Percentiles rank a stretch among this genome's conserved stretches.
Conservation (phyloP, 805 yeast genomes). For the Saturnispora dispora region DNA sequence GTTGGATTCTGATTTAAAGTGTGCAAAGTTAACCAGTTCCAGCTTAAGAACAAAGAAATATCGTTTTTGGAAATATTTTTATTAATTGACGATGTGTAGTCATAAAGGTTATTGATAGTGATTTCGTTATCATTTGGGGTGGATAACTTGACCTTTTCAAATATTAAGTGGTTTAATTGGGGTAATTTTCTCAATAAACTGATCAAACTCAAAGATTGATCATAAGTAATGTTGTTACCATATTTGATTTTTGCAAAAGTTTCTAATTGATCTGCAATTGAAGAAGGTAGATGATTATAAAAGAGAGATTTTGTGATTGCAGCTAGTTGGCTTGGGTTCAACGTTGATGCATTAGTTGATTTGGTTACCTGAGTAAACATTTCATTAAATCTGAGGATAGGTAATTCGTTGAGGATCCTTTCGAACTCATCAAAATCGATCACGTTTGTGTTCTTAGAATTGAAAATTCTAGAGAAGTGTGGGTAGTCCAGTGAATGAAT, state of each 20-base stretch:
- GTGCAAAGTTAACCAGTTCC: conserved; percentile 26
- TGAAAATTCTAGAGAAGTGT: conserved; percentile 13
- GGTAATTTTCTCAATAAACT: conserved; percentile 34
- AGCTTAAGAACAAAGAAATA: conserved; percentile 26
- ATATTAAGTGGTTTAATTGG: conserved; percentile 24
- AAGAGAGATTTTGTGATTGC: conserved; percentile 20
- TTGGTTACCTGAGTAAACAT: conserved; percentile 12
- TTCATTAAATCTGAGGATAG: conserved; percentile 22
- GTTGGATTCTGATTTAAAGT: conserved; percentile 21
- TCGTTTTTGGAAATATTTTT: conserved; percentile 21
- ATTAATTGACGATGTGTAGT: conserved; percentile 15
- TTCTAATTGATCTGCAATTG: conserved; percentile 58
- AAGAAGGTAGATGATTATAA: conserved; percentile 28
- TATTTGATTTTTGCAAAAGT: conserved; percentile 26
- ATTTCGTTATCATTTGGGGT: conserved; percentile 15
- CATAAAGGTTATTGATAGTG: conserved; percentile 8
- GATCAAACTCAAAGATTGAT: conserved; percentile 39
- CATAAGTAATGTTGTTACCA: conserved; percentile 37
- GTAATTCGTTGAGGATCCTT: conserved; percentile 19
- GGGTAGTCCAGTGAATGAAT: conserved; percentile 10
- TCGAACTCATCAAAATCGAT: conserved; percentile 1
- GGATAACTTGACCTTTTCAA: conserved; percentile 18
- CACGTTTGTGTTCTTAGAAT: neutral
- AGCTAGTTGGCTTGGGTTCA: conserved; percentile 17
- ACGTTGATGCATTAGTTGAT: conserved; percentile 9